Base-by-base conservation (phyloP, 75 land plant species). In the Picea sitchensis region DNA sequence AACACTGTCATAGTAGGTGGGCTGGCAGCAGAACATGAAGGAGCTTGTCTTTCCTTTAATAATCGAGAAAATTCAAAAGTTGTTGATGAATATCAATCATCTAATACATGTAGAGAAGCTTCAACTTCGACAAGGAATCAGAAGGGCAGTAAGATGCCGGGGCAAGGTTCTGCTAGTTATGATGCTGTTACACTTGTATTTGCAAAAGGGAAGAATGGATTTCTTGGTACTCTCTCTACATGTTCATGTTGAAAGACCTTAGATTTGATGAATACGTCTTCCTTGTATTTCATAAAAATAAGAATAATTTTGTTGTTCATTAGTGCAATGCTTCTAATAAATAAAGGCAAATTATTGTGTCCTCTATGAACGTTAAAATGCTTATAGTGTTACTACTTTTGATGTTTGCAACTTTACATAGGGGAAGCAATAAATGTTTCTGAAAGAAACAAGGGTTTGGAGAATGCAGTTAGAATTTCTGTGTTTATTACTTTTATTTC, bases 161-260 rank as follows among this genome's bases (percentile, higher is more conserved):
- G 54, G 69, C n/a, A 21, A 80, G 69, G 38, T 23, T 3, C 47
- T 72, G 36, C 9, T 1, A 44, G 1, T 5, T 57, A 11, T 71
- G 82, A 71, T 81, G 84, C 81, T 60, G 85, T 81, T 69, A 82
- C 90, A 26, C 85, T 88, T 59, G 77, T 83, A 31, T 85, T 88
- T 81, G 90, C 85, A 62, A 85, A 73, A 75, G 82, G 86, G 31
- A 85, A 59, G 73, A 23, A 76, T 13, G 83, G 79, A 15, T 65
- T 77, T 62, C 69, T 44, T 47, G 85, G 90, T 88, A 82, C 21
- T 76, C 5, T 76, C 34, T 76, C 34, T 6, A 59, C 26, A 23
- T 0, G 17, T 69, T 69, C 54, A 69, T 8, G 38, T 41, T 20
- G 6, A 69, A 69, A 6, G 73, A 69, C 20, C 47, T 41, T 69